Evolutionary conservation across 2,329 filamentous ascomycete genomes (phyloP).

Genomic region (Zymoseptoria tritici): DNA sequence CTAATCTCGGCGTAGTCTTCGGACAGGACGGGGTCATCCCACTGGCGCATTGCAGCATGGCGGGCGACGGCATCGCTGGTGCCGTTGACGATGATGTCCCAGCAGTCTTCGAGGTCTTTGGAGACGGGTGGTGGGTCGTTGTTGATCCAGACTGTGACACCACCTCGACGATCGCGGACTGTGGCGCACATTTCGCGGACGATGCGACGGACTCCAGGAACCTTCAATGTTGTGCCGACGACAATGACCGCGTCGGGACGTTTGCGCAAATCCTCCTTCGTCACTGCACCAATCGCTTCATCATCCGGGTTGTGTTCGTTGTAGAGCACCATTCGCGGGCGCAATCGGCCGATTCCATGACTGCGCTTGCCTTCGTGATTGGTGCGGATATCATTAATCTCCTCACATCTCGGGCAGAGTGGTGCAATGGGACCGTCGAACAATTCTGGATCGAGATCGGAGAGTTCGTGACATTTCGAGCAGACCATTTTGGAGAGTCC

Average conservation of each 20-base stretch:
- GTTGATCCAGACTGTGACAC: conserved; percentile 88
- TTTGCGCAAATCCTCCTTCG: conserved; percentile 73
- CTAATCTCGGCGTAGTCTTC: conserved; percentile 39
- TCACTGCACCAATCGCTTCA: conserved; percentile 89
- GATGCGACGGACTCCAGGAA: conserved; percentile 82
- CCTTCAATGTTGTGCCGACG: conserved; percentile 90
- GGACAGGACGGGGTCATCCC: conserved; percentile 42
- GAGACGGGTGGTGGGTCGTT: conserved; percentile 75
- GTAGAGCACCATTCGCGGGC: conserved; percentile 92
- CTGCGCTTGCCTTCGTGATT: conserved; percentile 75
- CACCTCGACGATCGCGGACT: conserved; percentile 68
- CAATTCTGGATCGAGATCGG: conserved; percentile 66
- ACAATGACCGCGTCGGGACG: conserved; percentile 89
- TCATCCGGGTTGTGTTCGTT: conserved; percentile 96
- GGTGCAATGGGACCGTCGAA: conserved; percentile 83
- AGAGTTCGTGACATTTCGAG: conserved; percentile 76
- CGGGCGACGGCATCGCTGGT: conserved; percentile 82
- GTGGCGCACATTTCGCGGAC: conserved; percentile 85
- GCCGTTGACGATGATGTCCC: conserved; percentile 83
- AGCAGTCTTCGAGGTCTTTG: conserved; percentile 82
- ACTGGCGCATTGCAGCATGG: conserved; percentile 55
- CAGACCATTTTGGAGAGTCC: conserved; percentile 95
- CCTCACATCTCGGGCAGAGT: conserved; percentile 66
- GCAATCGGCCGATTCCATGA: conserved; percentile 82
- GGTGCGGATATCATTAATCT: conserved; percentile 68